Conservation (phyloP, 176 grass and related monocot genomes). For the Oryza punctata region DNA sequence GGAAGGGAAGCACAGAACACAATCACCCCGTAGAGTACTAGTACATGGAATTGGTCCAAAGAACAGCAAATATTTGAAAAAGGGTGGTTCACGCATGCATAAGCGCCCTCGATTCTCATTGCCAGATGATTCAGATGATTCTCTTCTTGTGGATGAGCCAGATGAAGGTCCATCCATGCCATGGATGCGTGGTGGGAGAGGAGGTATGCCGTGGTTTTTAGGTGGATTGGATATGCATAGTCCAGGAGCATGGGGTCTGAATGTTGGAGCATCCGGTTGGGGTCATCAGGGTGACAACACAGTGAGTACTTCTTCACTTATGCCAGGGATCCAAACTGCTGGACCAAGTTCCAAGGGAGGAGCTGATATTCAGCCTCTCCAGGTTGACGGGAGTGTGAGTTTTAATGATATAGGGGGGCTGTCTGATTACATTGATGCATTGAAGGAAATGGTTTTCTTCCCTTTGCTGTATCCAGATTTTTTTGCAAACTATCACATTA, state of each 20-base stretch:
- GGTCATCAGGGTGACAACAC: slow-evolving; percentile 76
- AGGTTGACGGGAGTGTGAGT: slow-evolving; percentile 88
- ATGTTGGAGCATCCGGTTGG: slow-evolving; percentile 95
- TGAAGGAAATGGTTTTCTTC: slow-evolving; percentile 99
- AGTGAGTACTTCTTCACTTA: slow-evolving; percentile 46
- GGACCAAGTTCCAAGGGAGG: slow-evolving; percentile 99
- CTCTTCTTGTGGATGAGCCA: slow-evolving; percentile 94
- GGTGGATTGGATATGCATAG: slow-evolving; percentile 92
- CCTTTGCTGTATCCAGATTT: slow-evolving; percentile 98
- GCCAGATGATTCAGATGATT: slow-evolving; percentile 98
- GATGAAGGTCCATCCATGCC: slow-evolving; percentile 79
- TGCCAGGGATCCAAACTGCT: slow-evolving; percentile 85
- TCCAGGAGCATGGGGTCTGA: slow-evolving; percentile 84
- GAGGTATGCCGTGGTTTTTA: slow-evolving; percentile 77
- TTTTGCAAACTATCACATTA: slow-evolving; percentile 98
- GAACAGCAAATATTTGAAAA: slow-evolving; percentile 82
- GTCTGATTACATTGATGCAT: slow-evolving; percentile 89
- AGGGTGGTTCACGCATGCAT: slow-evolving; percentile 86
- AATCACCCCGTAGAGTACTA: slow-evolving; percentile 83
- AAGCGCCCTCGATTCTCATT: slow-evolving; percentile 71
- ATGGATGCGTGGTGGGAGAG: slow-evolving; percentile 75
- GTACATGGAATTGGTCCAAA: slow-evolving; percentile 82
- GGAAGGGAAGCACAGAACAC: slow-evolving; percentile 76
- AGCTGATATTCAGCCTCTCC: slow-evolving; percentile 96
- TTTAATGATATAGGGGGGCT: slow-evolving; percentile 97